Base-by-base conservation (phyloP, 2,329 filamentous ascomycete species). In the Myrmaecium sp. region DNA sequence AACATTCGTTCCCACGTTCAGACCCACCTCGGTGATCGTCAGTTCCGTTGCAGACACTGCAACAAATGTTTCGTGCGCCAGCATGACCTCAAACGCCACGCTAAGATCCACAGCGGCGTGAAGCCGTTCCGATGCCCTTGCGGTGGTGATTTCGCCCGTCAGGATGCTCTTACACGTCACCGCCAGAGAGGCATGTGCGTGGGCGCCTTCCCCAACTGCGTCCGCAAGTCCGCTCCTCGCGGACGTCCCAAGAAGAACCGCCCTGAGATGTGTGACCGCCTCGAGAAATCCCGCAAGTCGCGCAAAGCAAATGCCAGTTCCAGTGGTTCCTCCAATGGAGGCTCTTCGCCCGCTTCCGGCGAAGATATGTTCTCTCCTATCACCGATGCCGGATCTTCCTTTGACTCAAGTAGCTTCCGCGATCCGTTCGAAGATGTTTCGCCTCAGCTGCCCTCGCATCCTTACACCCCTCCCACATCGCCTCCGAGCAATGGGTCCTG, bases 1-100 rank as follows among this genome's bases (percentile, higher is more conserved):
- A 95, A 98, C 55, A 94, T 95, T 60, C 92, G 93, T 50, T 92
- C 84, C 1, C 89, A 98, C 50, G 81, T 98, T 9, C 89, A 98
- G 55, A 98, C 89, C 3, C 89, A 98, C 54, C 74, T 98, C 36
- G 89, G 91, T 42, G 89, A 98, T 51, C 70, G 89, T 25, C 89
- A 94, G 49, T 98, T 82, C 57, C 76, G 81, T 51, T 98, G 89
- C 55, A 83, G 86, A 23, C 75, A 79, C 29, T 98, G 89, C 58
- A 66, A 77, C 27, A 95, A 95, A 57, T 86, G 83, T 55, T 98
- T 98, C 49, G 89, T 95, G 21, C 76, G 89, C 19, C 84, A 93
- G 42, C 89, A 98, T 49, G 89, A 98, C 50, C 71, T 95, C 33
- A 98, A 95, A 62, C 74, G 89, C 33, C 89, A 98, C 48, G 78